Evolutionary conservation across 768 basidiomycete genomes (phyloP).

Genomic region (Favolaschia claudopus): DNA sequence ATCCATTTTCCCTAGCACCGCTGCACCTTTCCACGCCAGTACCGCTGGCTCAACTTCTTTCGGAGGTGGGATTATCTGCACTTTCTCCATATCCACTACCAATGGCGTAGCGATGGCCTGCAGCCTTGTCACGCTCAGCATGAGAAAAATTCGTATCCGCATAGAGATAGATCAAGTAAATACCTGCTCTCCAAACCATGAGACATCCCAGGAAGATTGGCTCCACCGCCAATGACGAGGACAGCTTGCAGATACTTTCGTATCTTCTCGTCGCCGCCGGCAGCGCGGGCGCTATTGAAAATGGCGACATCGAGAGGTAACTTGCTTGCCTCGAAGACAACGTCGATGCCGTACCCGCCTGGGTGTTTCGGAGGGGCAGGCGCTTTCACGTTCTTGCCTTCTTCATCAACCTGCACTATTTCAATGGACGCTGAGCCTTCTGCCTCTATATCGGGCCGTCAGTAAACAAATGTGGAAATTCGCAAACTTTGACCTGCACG

Average conservation of each 20-base stretch:
- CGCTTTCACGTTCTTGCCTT: slow-evolving; percentile 16
- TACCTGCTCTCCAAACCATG: slow-evolving; percentile 91
- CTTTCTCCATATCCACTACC: slow-evolving; percentile 84
- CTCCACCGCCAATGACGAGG: slow-evolving; percentile 86
- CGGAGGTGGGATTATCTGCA: slow-evolving; percentile 92
- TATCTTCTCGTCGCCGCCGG: slow-evolving; percentile 88
- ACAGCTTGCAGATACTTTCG: slow-evolving; percentile 90
- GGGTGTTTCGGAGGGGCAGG: slow-evolving; percentile 41
- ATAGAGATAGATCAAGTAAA: slow-evolving; percentile 24
- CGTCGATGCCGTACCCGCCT: slow-evolving; percentile 70
- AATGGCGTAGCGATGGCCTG: slow-evolving; percentile 87
- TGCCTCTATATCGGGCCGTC: neutral
- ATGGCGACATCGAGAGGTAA: slow-evolving; percentile 92
- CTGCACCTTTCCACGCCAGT: slow-evolving; percentile 94
- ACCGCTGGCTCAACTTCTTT: slow-evolving; percentile 91
- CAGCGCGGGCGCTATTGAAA: slow-evolving; percentile 89
- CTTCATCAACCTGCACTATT: slow-evolving; percentile 23
- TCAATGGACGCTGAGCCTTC: slow-evolving; percentile 28
- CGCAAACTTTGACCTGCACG: neutral
- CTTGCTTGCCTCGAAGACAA: slow-evolving; percentile 86
- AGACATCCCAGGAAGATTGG: slow-evolving; percentile 80
- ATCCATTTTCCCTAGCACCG: slow-evolving; percentile 92
- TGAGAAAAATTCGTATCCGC: slow-evolving; percentile 7
- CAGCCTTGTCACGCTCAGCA: slow-evolving; percentile 57
- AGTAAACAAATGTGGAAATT: neutral